These are phyloP conservation scores for Globisporangium nodosum DNA, from an alignment of 352 stramenopile genomes.

Conservation along the genomic window DNA sequence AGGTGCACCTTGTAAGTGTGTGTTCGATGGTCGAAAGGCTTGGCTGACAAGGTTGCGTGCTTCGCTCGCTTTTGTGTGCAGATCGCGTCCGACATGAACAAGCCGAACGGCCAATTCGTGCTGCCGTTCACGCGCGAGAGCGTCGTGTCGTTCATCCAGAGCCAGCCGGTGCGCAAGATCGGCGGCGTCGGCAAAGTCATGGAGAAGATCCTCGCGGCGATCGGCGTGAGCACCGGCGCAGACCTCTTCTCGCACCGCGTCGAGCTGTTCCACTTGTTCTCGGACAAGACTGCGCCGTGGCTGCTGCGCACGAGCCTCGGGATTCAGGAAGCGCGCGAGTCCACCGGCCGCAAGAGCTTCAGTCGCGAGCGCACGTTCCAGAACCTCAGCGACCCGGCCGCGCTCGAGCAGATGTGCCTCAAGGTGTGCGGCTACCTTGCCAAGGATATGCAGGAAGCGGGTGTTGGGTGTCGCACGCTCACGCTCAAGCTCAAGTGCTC, in stretches of 20 bases:
- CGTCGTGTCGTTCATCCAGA: constrained; percentile 87
- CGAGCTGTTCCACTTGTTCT: constrained; percentile 61
- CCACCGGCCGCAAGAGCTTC: constrained; percentile 69
- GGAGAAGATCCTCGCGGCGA: constrained; percentile 88
- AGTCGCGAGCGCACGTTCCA: constrained; percentile 73
- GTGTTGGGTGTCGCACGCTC: constrained; percentile 32
- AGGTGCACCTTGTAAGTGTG: constrained; percentile 38
- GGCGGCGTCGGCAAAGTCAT: constrained; percentile 94
- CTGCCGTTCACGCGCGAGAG: constrained; percentile 68
- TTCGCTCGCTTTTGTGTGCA: constrained; percentile 12
- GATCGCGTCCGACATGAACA: constrained; percentile 95
- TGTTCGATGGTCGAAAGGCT: neutral
- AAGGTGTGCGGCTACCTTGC: constrained; percentile 56
- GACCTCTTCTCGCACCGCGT: constrained; percentile 66
- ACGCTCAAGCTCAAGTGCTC: constrained; percentile 73
- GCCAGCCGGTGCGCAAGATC: constrained; percentile 90
- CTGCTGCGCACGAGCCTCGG: constrained; percentile 69
- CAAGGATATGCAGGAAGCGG: constrained; percentile 39
- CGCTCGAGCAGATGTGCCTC: constrained; percentile 57
- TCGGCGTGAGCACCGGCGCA: constrained; percentile 81
- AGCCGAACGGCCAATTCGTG: constrained; percentile 94
- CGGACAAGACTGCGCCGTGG: constrained; percentile 61
- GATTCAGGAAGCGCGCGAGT: constrained; percentile 35
- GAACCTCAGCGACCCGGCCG: constrained; percentile 27
- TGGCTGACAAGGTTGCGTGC: neutral